phyloP scores from a whole-genome alignment of 352 stramenopile genomes.

The Globisporangium cylindrosporum region DNA sequence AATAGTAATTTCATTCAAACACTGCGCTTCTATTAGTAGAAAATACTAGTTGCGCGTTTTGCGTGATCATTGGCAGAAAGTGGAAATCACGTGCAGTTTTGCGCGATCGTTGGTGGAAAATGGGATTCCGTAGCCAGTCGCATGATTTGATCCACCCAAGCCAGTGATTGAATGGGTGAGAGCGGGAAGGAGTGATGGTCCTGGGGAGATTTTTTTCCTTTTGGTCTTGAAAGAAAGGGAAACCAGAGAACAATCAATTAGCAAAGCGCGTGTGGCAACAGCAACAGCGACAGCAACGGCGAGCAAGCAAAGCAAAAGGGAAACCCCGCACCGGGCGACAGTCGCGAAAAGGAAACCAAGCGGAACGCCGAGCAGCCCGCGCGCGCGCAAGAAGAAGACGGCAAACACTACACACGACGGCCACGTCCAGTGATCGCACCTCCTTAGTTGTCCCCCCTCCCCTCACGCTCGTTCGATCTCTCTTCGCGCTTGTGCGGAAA shows the following conservation, averaged over 20 bases:
- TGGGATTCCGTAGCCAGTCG: neutral
- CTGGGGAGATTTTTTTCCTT: neutral
- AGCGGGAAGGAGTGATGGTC: neutral
- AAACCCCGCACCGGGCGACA: conserved; percentile 3
- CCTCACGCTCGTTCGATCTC: neutral
- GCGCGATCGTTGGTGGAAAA: neutral
- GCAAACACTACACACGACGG: neutral
- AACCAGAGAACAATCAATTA: neutral
- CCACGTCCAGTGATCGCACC: neutral
- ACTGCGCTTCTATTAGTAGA: neutral
- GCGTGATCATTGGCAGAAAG: neutral
- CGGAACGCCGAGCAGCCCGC: neutral
- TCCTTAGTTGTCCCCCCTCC: neutral
- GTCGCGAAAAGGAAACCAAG: conserved; percentile 13
- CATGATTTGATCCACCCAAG: neutral
- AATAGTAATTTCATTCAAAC: neutral
- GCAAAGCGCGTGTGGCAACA: neutral
- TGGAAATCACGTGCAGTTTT: neutral
- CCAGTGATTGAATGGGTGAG: neutral
- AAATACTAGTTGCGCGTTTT: neutral
- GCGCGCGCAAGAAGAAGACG: neutral
- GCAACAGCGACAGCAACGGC: neutral
- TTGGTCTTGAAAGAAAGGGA: neutral
- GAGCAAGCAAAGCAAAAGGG: neutral
- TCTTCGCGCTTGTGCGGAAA: neutral